phyloP scores from a whole-genome alignment of 2,329 filamentous ascomycete genomes.

The Fusarium sp. region DNA sequence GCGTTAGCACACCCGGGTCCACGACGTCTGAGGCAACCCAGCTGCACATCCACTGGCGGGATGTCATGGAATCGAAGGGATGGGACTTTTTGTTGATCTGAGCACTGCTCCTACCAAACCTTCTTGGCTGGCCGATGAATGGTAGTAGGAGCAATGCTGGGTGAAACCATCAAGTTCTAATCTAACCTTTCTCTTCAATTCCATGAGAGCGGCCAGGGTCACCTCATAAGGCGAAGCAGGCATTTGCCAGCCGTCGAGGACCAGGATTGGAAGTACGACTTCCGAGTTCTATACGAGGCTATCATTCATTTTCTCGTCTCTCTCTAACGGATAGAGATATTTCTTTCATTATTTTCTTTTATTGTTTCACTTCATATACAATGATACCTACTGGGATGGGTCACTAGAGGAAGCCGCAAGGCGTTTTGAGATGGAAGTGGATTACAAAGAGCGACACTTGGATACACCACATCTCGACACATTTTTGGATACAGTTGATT shows the following conservation, averaged over 20 bases:
- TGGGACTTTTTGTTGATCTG: conserved; percentile 95
- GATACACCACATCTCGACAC: conserved; percentile 44
- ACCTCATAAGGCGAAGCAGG: conserved; percentile 52
- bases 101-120: conserved; percentile 41
- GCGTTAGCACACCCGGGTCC: conserved; percentile 51
- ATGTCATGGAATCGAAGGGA: conserved; percentile 89
- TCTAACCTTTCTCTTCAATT: conserved; percentile 37
- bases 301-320: conserved; percentile 38
- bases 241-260: conserved; percentile 49
- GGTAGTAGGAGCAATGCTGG: conserved; percentile 40
- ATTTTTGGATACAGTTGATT: conserved; percentile 39
- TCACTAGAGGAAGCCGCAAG: conserved; percentile 56
- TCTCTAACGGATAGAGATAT: conserved; percentile 33
- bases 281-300: conserved; percentile 11
- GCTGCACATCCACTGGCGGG: conserved; percentile 90
- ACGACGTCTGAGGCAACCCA: conserved; percentile 53
- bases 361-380: conserved; percentile 45
- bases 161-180: conserved; percentile 32
- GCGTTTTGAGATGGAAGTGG: conserved; percentile 46
- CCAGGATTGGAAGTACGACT: conserved; percentile 16
- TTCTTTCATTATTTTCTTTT: conserved; percentile 40
- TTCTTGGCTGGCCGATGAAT: conserved; percentile 55
- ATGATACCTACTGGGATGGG: conserved; percentile 52
- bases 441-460: conserved; percentile 47
- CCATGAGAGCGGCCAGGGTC: conserved; percentile 40